Conservation (phyloP, 108 stramenopile genomes). For the Skeletonema marinoi region DNA sequence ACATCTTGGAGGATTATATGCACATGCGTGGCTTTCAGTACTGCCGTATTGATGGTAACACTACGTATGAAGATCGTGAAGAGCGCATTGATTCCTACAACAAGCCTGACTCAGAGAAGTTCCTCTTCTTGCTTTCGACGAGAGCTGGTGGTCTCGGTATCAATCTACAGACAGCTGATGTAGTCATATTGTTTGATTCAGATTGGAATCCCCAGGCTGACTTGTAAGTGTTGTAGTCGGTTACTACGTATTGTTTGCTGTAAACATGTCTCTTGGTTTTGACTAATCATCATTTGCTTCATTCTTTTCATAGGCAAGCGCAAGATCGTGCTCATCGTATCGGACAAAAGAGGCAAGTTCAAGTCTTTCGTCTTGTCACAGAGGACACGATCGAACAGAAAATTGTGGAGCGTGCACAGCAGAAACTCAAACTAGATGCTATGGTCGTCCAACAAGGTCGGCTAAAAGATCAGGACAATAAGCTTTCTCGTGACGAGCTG, state of each 20-base stretch:
- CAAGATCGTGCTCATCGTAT: conserved; percentile 93
- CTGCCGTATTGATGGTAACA: conserved; percentile 99
- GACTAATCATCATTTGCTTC: background rate
- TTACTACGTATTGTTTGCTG: background rate
- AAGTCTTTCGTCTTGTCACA: conserved; percentile 96
- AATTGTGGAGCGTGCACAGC: conserved; percentile 98
- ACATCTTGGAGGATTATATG: conserved; percentile 94
- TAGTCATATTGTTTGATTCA: conserved; percentile 92
- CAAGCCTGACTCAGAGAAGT: conserved; percentile 85
- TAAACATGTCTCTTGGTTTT: background rate
- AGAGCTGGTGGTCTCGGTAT: conserved; percentile 95
- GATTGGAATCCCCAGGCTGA: conserved; percentile 99
- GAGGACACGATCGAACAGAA: conserved; percentile 99
- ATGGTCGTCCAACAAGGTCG: conserved; percentile 93
- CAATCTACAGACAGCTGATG: conserved; percentile 92
- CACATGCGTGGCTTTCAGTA: conserved; percentile 88
- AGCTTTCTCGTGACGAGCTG: conserved; percentile 81
- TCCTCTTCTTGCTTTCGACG: conserved; percentile 90
- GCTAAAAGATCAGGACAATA: conserved; percentile 68
- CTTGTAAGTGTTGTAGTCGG: conserved; percentile 58
- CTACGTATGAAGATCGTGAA: conserved; percentile 77
- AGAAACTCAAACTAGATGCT: conserved; percentile 99
- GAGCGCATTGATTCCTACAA: conserved; percentile 96
- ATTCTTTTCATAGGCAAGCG: conserved; percentile 58
- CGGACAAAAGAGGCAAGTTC: conserved; percentile 96